These are phyloP conservation scores for Rhizopogon sp. DNA, from an alignment of 768 basidiomycete genomes.

Conservation along the genomic window DNA sequence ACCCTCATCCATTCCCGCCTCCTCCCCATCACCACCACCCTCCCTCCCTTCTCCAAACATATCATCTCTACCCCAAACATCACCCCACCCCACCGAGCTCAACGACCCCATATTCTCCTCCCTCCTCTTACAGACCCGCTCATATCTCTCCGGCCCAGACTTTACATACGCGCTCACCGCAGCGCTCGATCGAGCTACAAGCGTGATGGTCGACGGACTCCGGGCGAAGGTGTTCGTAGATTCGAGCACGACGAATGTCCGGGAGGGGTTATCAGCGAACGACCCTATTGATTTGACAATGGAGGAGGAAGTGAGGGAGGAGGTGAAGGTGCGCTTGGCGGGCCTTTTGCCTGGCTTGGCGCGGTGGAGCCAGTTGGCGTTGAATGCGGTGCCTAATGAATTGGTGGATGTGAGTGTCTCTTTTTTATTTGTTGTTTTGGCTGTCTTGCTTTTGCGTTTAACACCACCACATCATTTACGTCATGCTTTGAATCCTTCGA, in stretches of 20 bases:
- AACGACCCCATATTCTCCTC: conserved; percentile 42
- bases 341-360: conserved; percentile 77
- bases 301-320: conserved; percentile 19
- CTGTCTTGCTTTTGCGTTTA: no score
- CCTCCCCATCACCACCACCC: conserved; percentile 22
- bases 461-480: not conserved
- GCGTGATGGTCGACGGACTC: conserved; percentile 58
- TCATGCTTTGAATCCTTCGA: not conserved
- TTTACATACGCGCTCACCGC: conserved; percentile 66
- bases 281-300: conserved; percentile 14
- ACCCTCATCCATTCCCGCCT: conserved; percentile 14
- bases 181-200: conserved; percentile 68
- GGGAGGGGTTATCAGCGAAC: conserved; percentile 8
- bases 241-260: conserved; percentile 9
- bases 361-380: conserved; percentile 66
- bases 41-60: conserved; percentile 18
- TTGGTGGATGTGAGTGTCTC: conserved; percentile 67
- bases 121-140: conserved; percentile 67
- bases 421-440: not conserved
- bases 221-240: conserved; percentile 58
- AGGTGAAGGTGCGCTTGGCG: conserved; percentile 63
- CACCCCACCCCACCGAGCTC: not conserved
- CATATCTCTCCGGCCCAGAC: conserved; percentile 59
- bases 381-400: conserved; percentile 72
- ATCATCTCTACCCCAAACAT: not conserved